phyloP scores from a whole-genome alignment of 2,329 filamentous ascomycete genomes.

The Alternaria dauci region DNA sequence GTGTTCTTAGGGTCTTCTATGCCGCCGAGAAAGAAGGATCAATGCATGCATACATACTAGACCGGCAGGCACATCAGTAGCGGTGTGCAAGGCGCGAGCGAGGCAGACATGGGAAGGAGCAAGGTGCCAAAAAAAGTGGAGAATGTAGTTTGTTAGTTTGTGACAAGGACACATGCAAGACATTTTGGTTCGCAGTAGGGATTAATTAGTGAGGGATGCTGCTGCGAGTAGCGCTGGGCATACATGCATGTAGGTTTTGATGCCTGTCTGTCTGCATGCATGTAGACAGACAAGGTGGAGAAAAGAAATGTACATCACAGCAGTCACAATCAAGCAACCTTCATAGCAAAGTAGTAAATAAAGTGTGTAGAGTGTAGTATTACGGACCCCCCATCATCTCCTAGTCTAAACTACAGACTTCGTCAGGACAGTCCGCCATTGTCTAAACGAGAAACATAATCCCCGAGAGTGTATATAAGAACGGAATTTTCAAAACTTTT shows the following conservation, averaged over 20 bases:
- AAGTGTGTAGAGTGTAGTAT: conserved; percentile 24
- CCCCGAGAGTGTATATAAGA: conserved; percentile 13
- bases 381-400: conserved; percentile 17
- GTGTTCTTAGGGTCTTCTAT: neutral
- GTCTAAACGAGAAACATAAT: conserved; percentile 20
- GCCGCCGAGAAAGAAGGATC: neutral
- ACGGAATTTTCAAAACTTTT: conserved; percentile 26
- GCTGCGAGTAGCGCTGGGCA: neutral
- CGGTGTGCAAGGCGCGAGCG: neutral
- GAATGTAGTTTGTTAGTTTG: neutral
- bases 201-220: neutral
- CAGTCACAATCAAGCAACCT: no score
- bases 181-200: neutral
- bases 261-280: neutral
- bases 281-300: neutral
- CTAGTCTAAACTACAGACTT: neutral
- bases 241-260: neutral
- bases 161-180: neutral
- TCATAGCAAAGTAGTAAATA: neutral
- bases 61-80: conserved; percentile 3
- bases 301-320: neutral
- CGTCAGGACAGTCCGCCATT: conserved; percentile 1
- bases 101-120: neutral
- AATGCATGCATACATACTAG: no score
- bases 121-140: neutral